These are phyloP conservation scores for Pseudomassariella vexata DNA, from an alignment of 2,329 filamentous ascomycete species.

Conservation along the genomic window DNA sequence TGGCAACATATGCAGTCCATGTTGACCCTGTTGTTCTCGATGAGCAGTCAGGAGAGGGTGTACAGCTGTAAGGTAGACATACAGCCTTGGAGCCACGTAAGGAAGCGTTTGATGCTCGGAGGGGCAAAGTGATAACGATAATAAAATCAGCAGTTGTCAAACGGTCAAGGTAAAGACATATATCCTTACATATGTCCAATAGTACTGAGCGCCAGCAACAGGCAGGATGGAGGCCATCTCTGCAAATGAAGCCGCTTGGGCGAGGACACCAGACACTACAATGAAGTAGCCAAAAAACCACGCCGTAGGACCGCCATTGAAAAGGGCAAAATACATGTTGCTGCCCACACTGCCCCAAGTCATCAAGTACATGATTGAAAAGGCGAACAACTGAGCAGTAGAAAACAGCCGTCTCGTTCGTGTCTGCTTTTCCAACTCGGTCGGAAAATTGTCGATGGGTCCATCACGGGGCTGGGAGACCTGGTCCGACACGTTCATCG, in stretches of 20 bases:
- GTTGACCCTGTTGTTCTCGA: too few relatives aligned
- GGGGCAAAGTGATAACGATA: constrained; percentile 6
- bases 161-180: too few relatives aligned
- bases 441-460: too few relatives aligned
- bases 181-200: too few relatives aligned
- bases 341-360: too few relatives aligned
- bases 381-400: constrained; percentile 2
- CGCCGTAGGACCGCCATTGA: constrained; percentile 8
- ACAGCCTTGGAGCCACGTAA: constrained; percentile 3
- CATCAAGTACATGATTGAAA: constrained; percentile 1
- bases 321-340: constrained; percentile 10
- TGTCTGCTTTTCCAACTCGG: constrained; percentile 4
- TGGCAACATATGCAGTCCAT: constrained; percentile 4
- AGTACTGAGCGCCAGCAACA: constrained; percentile 9
- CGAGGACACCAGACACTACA: constrained; percentile 5
- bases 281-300: constrained; percentile 8
- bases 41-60: too few relatives aligned
- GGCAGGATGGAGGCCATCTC: constrained; percentile 9
- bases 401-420: constrained; percentile 3
- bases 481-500: too few relatives aligned
- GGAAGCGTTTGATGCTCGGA: constrained; percentile 1
- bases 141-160: too few relatives aligned
- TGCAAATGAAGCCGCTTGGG: constrained; percentile 6
- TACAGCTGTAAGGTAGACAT: too few relatives aligned
- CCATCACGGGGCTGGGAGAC: too few relatives aligned